These are phyloP conservation scores for Cercophora newfieldiana DNA, from an alignment of 495 filamentous ascomycete genomes.

Conservation along the genomic window DNA sequence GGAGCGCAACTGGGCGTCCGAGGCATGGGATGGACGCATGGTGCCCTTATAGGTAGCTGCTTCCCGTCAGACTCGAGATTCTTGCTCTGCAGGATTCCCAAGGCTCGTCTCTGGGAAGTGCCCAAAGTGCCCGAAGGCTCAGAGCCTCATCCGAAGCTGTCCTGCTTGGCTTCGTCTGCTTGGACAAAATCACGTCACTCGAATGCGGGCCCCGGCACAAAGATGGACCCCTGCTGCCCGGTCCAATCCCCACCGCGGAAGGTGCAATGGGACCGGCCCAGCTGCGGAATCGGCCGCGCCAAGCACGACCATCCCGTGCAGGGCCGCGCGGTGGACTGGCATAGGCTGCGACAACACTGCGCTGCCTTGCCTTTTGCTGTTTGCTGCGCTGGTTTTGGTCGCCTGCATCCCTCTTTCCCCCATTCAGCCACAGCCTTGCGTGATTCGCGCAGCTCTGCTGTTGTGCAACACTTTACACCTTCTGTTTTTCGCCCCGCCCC, in stretches of 20 bases:
- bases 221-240: neutral
- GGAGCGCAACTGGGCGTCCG: neutral
- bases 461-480: neutral
- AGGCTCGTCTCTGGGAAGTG: neutral
- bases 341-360: neutral
- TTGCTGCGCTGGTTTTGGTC: neutral
- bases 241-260: neutral
- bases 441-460: neutral
- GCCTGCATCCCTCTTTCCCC: neutral
- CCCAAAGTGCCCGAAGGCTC: neutral
- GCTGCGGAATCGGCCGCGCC: slow-evolving; percentile 2
- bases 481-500: slow-evolving; percentile 1
- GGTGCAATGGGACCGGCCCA: neutral
- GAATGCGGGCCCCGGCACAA: slow-evolving; percentile 7
- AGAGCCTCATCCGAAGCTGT: neutral
- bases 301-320: neutral
- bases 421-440: neutral
- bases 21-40: neutral
- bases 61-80: neutral
- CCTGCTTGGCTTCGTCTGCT: neutral
- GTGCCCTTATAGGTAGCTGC: neutral
- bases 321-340: neutral
- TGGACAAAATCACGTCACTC: neutral
- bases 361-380: neutral
- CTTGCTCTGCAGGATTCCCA: neutral